A percentile compares a stretch with the other conserved stretches of the same genome.
Conservation (phyloP, 2,329 filamentous ascomycete genomes). For the Aureobasidium sp. region DNA sequence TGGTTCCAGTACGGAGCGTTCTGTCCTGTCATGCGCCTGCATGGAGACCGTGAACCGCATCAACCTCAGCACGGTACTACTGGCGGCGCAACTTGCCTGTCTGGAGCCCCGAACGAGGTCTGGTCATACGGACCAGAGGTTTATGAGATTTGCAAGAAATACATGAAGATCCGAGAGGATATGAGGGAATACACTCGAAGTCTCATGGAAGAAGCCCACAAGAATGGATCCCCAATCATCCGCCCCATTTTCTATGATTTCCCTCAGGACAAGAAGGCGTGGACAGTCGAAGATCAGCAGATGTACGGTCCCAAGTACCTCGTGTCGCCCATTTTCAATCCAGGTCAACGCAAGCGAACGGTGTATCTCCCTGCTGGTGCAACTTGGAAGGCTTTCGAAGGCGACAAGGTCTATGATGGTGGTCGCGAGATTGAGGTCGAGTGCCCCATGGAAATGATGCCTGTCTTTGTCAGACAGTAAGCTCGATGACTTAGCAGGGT, state of each 20-base stretch:
- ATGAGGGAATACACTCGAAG: constrained; percentile 63
- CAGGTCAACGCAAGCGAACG: constrained; percentile 47
- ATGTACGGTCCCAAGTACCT: constrained; percentile 70
- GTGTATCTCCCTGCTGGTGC: constrained; percentile 61
- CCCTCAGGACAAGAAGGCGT: constrained; percentile 57
- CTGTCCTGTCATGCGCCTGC: constrained; percentile 72
- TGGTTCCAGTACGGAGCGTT: constrained; percentile 78
- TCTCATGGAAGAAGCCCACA: constrained; percentile 67
- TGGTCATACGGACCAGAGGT: constrained; percentile 71
- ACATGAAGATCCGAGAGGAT: constrained; percentile 64
- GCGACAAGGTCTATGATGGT: constrained; percentile 39
- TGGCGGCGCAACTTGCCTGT: constrained; percentile 41
- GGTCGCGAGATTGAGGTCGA: constrained; percentile 45
- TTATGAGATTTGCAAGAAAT: constrained; percentile 66
- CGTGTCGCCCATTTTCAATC: constrained; percentile 61
- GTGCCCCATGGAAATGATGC: constrained; percentile 53
- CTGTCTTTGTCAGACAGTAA: constrained; percentile 44
- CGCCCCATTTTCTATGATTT: constrained; percentile 71
- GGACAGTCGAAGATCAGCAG: constrained; percentile 68
- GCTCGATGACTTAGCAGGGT: too few species aligned
- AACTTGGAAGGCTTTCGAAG: constrained; percentile 50
- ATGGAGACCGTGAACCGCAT: constrained; percentile 71
- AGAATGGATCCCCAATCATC: constrained; percentile 68
- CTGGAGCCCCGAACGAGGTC: constrained; percentile 67
- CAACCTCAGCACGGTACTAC: constrained; percentile 47